A percentile compares a stretch with the other conserved stretches of the same genome.
Evolutionary conservation across 2,329 filamentous ascomycete species (phyloP).

Genomic region (Epichloe brachyelytri): DNA sequence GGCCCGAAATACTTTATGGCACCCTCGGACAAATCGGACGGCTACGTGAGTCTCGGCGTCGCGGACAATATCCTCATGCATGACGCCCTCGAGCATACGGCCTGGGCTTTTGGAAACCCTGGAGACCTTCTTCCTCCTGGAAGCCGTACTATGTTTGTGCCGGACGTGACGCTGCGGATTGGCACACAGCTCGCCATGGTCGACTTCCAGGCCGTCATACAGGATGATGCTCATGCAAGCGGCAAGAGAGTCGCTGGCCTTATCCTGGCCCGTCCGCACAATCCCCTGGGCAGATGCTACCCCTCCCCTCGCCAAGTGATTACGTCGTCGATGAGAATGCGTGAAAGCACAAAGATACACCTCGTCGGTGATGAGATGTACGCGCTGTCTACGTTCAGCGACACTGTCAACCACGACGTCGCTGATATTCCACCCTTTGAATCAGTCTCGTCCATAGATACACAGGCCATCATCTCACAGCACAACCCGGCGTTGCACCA

Average conservation of each 20-base stretch:
- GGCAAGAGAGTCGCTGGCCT: constrained; percentile 31
- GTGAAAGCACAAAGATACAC: constrained; percentile 27
- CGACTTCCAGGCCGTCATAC: constrained; percentile 25
- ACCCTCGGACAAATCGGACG: no score
- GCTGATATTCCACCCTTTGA: constrained; percentile 24
- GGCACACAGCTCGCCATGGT: constrained; percentile 30
- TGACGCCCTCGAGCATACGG: constrained; percentile 14
- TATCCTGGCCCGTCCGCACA: constrained; percentile 39
- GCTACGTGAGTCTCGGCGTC: no score
- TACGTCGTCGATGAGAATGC: no score
- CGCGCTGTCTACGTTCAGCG: constrained; percentile 32
- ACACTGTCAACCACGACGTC: constrained; percentile 14
- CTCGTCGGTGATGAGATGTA: constrained; percentile 27
- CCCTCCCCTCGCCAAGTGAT: no score
- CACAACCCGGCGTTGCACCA: constrained; percentile 25
- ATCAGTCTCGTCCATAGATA: constrained; percentile 32
- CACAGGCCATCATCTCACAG: constrained; percentile 31
- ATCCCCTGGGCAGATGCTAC: constrained; percentile 23
- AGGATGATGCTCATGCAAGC: constrained; percentile 20
- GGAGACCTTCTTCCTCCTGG: constrained; percentile 28
- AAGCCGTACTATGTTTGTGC: constrained; percentile 34
- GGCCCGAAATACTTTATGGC: no score
- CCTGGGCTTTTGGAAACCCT: constrained; percentile 23
- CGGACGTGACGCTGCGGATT: constrained; percentile 30
- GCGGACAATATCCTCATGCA: no score